phyloP scores from a whole-genome alignment of 2,329 filamentous ascomycete species.

The Zarea fungicola region DNA sequence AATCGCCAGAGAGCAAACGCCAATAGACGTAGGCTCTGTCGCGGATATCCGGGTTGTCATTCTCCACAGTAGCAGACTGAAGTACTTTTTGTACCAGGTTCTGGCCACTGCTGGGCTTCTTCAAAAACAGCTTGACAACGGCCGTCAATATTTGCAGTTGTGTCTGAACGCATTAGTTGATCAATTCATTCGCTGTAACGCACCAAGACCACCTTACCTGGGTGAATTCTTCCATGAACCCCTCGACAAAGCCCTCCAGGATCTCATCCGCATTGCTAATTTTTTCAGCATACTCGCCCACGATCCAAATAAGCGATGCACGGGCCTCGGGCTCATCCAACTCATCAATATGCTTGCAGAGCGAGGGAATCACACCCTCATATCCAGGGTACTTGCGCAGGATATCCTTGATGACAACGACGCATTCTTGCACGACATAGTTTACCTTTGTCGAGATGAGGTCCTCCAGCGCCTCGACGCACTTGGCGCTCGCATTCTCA shows the following conservation, averaged over 20 bases:
- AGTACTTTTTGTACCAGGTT: constrained; percentile 90
- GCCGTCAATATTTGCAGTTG: constrained; percentile 96
- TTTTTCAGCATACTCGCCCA: constrained; percentile 98
- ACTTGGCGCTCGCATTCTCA: constrained; percentile 88
- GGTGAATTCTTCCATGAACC: constrained; percentile 93
- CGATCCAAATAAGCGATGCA: constrained; percentile 94
- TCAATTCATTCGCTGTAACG: not conserved
- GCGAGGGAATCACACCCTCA: constrained; percentile 92
- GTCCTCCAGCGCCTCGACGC: constrained; percentile 88
- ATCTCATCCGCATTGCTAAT: constrained; percentile 99
- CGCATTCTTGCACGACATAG: constrained; percentile 96
- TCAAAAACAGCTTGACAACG: constrained; percentile 94
- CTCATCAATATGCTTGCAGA: constrained; percentile 96
- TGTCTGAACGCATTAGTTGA: constrained; percentile 51
- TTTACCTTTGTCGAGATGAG: constrained; percentile 97
- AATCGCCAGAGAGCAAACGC: constrained; percentile 88
- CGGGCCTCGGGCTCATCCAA: constrained; percentile 89
- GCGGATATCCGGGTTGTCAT: constrained; percentile 95
- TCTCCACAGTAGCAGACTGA: constrained; percentile 86
- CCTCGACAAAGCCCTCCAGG: constrained; percentile 82
- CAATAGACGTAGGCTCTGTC: constrained; percentile 98
- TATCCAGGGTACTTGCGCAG: constrained; percentile 96
- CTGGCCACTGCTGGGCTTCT: constrained; percentile 90
- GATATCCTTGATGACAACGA: constrained; percentile 99
- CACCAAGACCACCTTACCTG: constrained; percentile 60